Percentiles rank a stretch among this genome's conserved stretches.
Evolutionary conservation across 2,329 filamentous ascomycete species (phyloP).

Genomic region (Epichloe amarillans): DNA sequence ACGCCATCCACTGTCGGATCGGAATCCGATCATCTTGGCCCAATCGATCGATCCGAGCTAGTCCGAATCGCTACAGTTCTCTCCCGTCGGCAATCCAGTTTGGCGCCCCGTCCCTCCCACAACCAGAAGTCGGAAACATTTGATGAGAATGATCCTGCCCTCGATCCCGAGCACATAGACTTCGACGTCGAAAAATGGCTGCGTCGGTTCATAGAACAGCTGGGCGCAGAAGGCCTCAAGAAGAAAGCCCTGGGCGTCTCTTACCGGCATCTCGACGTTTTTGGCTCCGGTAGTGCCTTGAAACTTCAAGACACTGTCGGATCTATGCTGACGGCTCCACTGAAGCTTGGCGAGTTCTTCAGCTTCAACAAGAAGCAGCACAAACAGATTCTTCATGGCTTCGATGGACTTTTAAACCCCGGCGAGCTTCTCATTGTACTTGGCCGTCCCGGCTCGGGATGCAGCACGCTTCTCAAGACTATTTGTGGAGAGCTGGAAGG

Average conservation of each 20-base stretch:
- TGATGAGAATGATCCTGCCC: constrained; percentile 17
- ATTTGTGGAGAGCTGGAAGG: constrained; percentile 47
- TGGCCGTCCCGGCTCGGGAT: constrained; percentile 52
- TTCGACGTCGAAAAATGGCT: constrained; percentile 32
- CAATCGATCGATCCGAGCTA: constrained; percentile 21
- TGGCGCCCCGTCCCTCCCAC: constrained; percentile 7
- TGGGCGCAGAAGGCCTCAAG: constrained; percentile 42
- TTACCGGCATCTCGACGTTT: constrained; percentile 53
- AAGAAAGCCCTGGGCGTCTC: constrained; percentile 43
- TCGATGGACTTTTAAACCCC: constrained; percentile 48
- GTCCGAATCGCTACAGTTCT: constrained; percentile 26
- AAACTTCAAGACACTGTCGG: constrained; percentile 56
- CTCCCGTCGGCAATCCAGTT: constrained; percentile 20
- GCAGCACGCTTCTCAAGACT: constrained; percentile 50
- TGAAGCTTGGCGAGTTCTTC: constrained; percentile 43
- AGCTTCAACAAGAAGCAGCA: constrained; percentile 28
- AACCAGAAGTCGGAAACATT: constrained; percentile 10
- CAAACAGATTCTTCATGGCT: constrained; percentile 49
- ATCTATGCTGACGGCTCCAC: constrained; percentile 42
- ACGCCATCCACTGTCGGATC: not conserved
- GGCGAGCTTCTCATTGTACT: constrained; percentile 59
- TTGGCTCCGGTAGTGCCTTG: constrained; percentile 51
- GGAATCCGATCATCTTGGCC: constrained; percentile 1
- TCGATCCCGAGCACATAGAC: constrained; percentile 23
- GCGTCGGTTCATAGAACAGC: constrained; percentile 22